Base-by-base conservation (phyloP, 345 rosid genomes). In the Limnanthes douglasii region DNA sequence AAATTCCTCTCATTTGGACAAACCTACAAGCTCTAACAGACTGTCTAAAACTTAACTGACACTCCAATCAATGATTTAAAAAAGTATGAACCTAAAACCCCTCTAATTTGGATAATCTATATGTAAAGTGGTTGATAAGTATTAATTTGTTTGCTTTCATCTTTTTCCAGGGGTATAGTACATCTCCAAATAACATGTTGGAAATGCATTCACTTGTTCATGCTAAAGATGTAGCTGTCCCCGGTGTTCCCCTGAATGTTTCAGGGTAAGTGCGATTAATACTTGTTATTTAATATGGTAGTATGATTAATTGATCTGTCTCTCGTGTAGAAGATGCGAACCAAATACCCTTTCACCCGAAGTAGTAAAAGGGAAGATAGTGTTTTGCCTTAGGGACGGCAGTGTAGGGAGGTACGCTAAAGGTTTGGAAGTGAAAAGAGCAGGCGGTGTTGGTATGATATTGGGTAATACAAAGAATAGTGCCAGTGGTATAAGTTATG, bases 341-440 rank as follows among this genome's bases (percentile, higher is more conserved):
- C 72, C 84, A 0, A 61, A 59, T 43, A 69, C 93, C 13, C 71
- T 88, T 8, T 40, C 47, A 2, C 65, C 80, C 0, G 50, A 51
- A 8, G 66, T 65, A 54, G 84, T 66, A 15, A 66, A 63, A 15
- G 97, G 90, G 11, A 88, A 83, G 61, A 65, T 83, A 15, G 95
- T 88, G 10, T 15, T 83, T 31, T 78, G 97, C 72, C 16, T 55
- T 20, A 69, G 86, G 60, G n/a, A n/a, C n/a, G 90, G 90, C 10
- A 24, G 9, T 5, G 86, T 80, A 31, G 5, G 44, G 10, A 68
- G 75, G 72, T 31, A 75, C 0, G 62, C 38, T 18, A 76, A 78
- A 51, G 86, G 95, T n/a, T 4, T 61, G 38, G 95, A 79, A 46
- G 95, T 75, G 36, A 73, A 68, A 64, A 64, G 81, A 36, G 95